A percentile compares a stretch with the other conserved stretches of the same genome.
phyloP scores from a whole-genome alignment of 2,329 filamentous ascomycete species.

The Trichoderma sp. region DNA sequence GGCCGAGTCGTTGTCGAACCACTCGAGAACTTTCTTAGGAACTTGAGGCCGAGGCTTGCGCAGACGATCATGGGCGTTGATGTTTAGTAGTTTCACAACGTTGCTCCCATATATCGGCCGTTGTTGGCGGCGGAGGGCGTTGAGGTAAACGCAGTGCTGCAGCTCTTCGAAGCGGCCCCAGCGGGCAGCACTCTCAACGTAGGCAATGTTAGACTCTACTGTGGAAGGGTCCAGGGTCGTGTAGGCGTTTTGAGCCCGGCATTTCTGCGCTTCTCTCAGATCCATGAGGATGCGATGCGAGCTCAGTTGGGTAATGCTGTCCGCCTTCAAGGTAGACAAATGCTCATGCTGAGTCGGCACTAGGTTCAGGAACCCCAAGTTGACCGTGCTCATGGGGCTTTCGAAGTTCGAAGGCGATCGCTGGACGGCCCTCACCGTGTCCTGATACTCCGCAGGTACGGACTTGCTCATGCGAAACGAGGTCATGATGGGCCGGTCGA shows the following conservation, averaged over 20 bases:
- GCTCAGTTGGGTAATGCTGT: conserved; percentile 66
- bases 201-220: conserved; percentile 68
- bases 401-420: conserved; percentile 61
- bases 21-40: conserved; percentile 66
- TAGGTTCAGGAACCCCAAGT: conserved; percentile 77
- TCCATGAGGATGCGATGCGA: conserved; percentile 70
- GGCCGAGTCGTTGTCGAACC: conserved; percentile 72
- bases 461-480: conserved; percentile 91
- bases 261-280: conserved; percentile 70
- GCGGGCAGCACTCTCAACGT: conserved; percentile 70
- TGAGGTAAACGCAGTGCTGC: conserved; percentile 78
- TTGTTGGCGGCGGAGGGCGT: conserved; percentile 77
- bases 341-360: conserved; percentile 71
- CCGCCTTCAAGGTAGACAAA: conserved; percentile 57
- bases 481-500: conserved; percentile 93
- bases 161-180: conserved; percentile 76
- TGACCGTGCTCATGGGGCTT: conserved; percentile 65
- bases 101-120: conserved; percentile 79
- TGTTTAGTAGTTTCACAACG: conserved; percentile 72
- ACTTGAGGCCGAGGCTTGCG: conserved; percentile 62
- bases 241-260: conserved; percentile 58
- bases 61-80: conserved; percentile 62
- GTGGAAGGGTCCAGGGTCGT: conserved; percentile 65
- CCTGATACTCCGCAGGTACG: conserved; percentile 71
- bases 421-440: conserved; percentile 71